Evolutionary conservation across 169 alveolate genomes (phyloP).

Genomic region (Cryptosporidium meleagridis): DNA sequence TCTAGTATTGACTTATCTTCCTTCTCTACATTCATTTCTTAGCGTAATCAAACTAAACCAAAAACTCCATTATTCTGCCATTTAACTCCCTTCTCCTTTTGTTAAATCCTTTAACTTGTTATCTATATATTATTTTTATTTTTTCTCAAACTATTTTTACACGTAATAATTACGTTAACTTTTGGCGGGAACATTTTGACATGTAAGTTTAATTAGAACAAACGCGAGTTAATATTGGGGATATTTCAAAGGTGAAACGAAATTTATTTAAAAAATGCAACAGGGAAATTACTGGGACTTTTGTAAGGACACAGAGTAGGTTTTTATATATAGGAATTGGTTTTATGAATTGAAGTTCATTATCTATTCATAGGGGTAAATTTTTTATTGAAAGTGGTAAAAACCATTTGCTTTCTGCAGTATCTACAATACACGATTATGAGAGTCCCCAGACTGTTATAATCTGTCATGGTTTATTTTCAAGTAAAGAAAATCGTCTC

Average conservation of each 20-base stretch:
- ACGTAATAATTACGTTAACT: constrained; percentile 9
- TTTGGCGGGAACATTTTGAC: neutral
- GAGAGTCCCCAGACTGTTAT: constrained; percentile 52
- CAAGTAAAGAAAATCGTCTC: constrained; percentile 67
- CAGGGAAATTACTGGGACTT: constrained; percentile 54
- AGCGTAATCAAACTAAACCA: neutral
- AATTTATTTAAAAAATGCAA: constrained; percentile 6
- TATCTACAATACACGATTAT: constrained; percentile 46
- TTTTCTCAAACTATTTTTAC: neutral
- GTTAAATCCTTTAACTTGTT: neutral
- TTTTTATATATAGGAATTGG: neutral
- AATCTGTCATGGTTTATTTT: constrained; percentile 59
- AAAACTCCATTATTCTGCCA: neutral
- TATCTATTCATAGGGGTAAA: constrained; percentile 19
- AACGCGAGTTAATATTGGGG: neutral
- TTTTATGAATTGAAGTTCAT: neutral
- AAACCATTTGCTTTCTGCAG: constrained; percentile 53
- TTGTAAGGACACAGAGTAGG: constrained; percentile 51
- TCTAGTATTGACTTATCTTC: neutral
- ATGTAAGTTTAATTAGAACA: constrained; percentile 6
- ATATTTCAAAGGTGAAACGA: neutral
- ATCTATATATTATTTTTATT: neutral
- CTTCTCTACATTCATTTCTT: constrained; percentile 6
- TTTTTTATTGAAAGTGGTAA: constrained; percentile 30
- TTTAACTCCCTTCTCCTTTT: neutral